Evolutionary conservation across 73 alveolate species (phyloP).

Genomic region (Paramecium primaurelia): DNA sequence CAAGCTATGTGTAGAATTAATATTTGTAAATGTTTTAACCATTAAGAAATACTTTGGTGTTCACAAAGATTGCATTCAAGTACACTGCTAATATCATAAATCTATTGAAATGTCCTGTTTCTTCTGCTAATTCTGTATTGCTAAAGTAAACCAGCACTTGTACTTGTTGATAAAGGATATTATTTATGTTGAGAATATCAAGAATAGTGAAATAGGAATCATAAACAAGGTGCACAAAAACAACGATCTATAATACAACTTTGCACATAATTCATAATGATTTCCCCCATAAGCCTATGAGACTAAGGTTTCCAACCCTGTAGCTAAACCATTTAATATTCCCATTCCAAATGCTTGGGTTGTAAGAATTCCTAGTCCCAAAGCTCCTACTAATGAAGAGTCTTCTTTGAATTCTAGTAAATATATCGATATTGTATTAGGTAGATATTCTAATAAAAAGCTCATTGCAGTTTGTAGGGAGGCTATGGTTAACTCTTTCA

Average conservation of each 20-base stretch:
- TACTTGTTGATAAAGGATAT: not conserved
- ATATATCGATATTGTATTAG: not conserved
- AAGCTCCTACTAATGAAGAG: not conserved
- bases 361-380: not conserved
- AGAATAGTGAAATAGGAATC: not conserved
- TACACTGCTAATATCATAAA: not conserved
- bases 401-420: not conserved
- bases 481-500: not conserved
- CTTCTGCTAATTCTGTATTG: not conserved
- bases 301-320: not conserved
- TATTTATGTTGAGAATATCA: not conserved
- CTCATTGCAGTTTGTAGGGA: constrained; percentile 7
- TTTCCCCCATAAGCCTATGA: constrained; percentile 16
- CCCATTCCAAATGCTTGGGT: constrained; percentile 6
- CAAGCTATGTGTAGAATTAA: not conserved
- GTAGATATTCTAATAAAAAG: not conserved
- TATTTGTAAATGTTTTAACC: constrained; percentile 3
- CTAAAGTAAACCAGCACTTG: not conserved
- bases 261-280: not conserved
- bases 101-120: not conserved
- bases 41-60: not conserved
- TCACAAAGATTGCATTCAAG: not conserved
- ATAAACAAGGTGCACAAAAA: not conserved
- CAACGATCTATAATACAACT: constrained; percentile 4
- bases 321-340: not conserved